Evolutionary conservation across 306 rosid genomes (phyloP).

Genomic region (Inga oerstediana): DNA sequence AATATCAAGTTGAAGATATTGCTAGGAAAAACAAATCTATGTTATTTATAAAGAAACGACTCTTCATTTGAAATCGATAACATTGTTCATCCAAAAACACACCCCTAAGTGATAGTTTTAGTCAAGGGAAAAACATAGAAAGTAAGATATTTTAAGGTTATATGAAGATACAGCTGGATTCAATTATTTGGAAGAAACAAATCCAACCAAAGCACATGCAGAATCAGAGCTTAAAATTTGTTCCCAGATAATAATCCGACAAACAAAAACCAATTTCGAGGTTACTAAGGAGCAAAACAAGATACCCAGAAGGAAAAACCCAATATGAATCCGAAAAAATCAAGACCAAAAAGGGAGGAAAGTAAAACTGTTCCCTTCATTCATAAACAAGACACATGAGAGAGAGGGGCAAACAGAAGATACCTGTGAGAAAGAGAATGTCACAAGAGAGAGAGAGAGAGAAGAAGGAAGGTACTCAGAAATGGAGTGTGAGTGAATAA

Average conservation of each 20-base stretch:
- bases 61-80: not conserved
- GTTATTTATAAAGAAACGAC: not conserved
- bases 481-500: not conserved
- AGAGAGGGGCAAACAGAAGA: not conserved
- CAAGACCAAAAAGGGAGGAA: not conserved
- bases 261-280: slow-evolving; percentile 17
- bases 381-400: slow-evolving; percentile 12
- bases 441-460: not conserved
- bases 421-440: slow-evolving; percentile 24
- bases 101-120: not conserved
- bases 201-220: not conserved
- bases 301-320: slow-evolving; percentile 16
- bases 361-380: not conserved
- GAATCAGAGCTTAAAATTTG: slow-evolving; percentile 5
- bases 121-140: not conserved
- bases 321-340: slow-evolving; percentile 4
- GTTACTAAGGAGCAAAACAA: slow-evolving; percentile 10
- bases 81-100: not conserved
- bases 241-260: slow-evolving; percentile 11
- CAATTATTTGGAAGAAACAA: slow-evolving; percentile 1
- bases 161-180: not conserved
- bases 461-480: not conserved
- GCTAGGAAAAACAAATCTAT: slow-evolving; percentile 15
- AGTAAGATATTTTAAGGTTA: not conserved
- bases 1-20: slow-evolving; percentile 7